Evolutionary conservation across 345 rosid species (phyloP), one percentile per base, ranked within the genome.

Genomic region (Eucalyptus tenuipes): DNA sequence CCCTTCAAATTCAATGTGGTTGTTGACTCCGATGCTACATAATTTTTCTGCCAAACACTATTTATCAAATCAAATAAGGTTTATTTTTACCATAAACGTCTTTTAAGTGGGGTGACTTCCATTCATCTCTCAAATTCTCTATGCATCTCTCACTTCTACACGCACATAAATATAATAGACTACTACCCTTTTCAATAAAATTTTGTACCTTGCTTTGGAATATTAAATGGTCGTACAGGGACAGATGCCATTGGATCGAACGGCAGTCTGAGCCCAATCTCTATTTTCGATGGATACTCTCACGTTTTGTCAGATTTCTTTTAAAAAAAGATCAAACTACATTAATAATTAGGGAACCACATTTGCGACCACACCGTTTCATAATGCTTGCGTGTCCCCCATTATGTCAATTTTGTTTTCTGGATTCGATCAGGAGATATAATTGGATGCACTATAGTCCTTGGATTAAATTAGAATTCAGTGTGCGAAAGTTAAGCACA

Each of bases 231-330:
- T 9, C 27, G 68, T 37, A 79, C 86, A 53, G 79, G 55, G 45
- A 18, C 87, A 88, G 86, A 79, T 88, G 89, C 68, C 89, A 80
- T 88, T 52, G 89, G 89, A 88, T 88, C 89, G 79, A 79, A 31
- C 86, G 86, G 86, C 86, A 82, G 52, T 81, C 82, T 61, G 52
- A 27, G 68, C 61, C 86, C 86, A 88, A 33, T 49, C 45, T 80
- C 89, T 45, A 42, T 50, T 80, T 55, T 53, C 89, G 86, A 88
- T 88, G 68, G 52, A 88, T 88, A 20, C 88, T n/a, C 88, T 42
- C 44, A n/a, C 22, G 84, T 64, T 18, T 47, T 87, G 84, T 47
- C 88, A 87, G 88, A 66, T 75, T 75, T 75, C 29, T 75, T 22
- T 20, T 75, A 14, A 48, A 86, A 86, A 13, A 86, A 20, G 52